Evolutionary conservation across 176 grass and related monocot species (phyloP).

Genomic region (Oryza rufipogon): DNA sequence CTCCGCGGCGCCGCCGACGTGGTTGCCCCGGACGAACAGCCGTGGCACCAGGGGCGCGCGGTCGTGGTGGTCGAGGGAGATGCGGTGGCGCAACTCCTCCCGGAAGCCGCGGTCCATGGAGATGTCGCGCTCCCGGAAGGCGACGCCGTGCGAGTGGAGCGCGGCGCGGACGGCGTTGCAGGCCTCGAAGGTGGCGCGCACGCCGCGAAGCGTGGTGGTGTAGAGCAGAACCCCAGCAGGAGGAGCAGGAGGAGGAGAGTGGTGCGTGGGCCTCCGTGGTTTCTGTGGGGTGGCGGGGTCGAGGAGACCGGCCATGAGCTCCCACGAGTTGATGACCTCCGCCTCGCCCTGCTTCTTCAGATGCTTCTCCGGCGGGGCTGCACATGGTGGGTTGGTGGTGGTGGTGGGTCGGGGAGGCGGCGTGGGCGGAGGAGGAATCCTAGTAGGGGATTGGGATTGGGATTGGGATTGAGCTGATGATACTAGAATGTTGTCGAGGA

Average conservation of each 20-base stretch:
- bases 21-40: constrained; percentile 58
- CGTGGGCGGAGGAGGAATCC: constrained; percentile 15
- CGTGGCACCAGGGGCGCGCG: constrained; percentile 26
- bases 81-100: too few species aligned
- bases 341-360: constrained; percentile 24
- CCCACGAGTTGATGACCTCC: constrained; percentile 82
- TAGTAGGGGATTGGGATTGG: neutral
- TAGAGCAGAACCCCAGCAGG: constrained; percentile 49
- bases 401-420: constrained; percentile 12
- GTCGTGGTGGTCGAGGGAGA: too few species aligned
- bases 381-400: neutral
- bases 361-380: neutral
- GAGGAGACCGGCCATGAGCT: constrained; percentile 75
- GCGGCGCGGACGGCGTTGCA: constrained; percentile 66
- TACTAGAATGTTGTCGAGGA: constrained; percentile 36
- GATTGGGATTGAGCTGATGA: neutral
- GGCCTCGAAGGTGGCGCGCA: constrained; percentile 71
- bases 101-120: constrained; percentile 7
- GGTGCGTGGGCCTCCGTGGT: constrained; percentile 1
- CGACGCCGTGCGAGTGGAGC: constrained; percentile 54
- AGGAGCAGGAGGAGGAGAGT: too few species aligned
- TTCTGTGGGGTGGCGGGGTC: constrained; percentile 49
- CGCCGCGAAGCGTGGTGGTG: constrained; percentile 67
- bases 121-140: constrained; percentile 66
- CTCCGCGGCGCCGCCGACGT: constrained; percentile 55